phyloP scores from a whole-genome alignment of 495 filamentous ascomycete genomes.

The Penicillium turbatum region DNA sequence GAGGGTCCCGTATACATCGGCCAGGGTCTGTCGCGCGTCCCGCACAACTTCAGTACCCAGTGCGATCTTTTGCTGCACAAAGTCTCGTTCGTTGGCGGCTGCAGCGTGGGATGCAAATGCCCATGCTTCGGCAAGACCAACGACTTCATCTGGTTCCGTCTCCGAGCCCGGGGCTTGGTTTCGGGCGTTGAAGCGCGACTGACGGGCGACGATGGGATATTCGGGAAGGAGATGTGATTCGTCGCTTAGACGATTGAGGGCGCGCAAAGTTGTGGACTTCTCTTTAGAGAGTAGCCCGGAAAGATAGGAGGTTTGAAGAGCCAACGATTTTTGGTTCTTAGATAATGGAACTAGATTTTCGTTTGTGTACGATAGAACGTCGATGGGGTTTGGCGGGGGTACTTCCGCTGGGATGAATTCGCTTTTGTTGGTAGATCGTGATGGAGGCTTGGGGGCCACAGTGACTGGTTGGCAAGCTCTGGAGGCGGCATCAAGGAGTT shows the following conservation, averaged over 20 bases:
- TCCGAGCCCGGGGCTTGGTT: constrained; percentile 14
- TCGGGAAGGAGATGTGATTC: constrained; percentile 66
- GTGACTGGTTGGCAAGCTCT: constrained; percentile 35
- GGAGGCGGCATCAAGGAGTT: constrained; percentile 37
- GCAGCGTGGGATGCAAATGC: constrained; percentile 47
- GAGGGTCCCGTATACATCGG: constrained; percentile 31
- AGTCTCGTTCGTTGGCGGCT: constrained; percentile 28
- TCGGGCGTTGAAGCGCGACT: constrained; percentile 40
- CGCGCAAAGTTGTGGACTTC: constrained; percentile 52
- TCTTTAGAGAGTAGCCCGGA: constrained; percentile 55
- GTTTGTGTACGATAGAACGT: constrained; percentile 53
- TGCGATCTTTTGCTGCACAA: constrained; percentile 36
- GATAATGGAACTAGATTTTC: constrained; percentile 53
- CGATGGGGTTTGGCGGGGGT: constrained; percentile 19
- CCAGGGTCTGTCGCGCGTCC: constrained; percentile 30
- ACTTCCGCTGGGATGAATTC: constrained; percentile 14
- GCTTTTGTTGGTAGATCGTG: constrained; percentile 25
- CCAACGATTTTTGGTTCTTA: constrained; percentile 56
- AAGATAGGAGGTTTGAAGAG: constrained; percentile 62
- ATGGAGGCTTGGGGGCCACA: constrained; percentile 20
- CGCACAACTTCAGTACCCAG: constrained; percentile 31
- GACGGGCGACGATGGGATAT: constrained; percentile 50
- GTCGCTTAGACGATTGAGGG: constrained; percentile 56
- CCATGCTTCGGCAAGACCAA: constrained; percentile 43
- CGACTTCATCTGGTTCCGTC: constrained; percentile 27